A percentile compares a stretch with the other conserved stretches of the same genome.
Evolutionary conservation across 176 grass and related monocot genomes (phyloP).

Genomic region (Tuctoria greenei): DNA sequence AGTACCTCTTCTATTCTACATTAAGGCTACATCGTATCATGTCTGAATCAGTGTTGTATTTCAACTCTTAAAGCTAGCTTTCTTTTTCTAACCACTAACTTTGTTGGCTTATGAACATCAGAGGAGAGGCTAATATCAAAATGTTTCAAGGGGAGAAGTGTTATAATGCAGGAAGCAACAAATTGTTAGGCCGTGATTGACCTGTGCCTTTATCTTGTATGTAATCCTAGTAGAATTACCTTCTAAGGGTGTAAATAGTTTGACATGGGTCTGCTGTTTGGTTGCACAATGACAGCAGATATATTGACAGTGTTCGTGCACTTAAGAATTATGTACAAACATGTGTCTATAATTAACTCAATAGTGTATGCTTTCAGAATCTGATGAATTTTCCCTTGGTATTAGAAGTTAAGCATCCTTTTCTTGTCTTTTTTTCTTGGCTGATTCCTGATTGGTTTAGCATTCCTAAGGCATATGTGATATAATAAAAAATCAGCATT

Average conservation of each 20-base stretch:
- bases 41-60: not conserved
- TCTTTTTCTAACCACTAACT: not conserved
- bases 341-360: not conserved
- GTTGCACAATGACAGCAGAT: not conserved
- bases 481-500: too few relatives aligned
- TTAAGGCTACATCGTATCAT: not conserved
- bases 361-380: not conserved
- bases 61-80: not conserved
- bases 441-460: too few relatives aligned
- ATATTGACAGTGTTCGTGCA: not conserved
- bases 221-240: constrained; percentile 11
- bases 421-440: too few relatives aligned
- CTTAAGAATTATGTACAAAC: not conserved
- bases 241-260: not conserved
- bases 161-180: not conserved
- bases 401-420: not conserved
- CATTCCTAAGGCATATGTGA: too few relatives aligned
- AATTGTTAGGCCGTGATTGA: not conserved
- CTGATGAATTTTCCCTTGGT: not conserved
- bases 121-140: not conserved
- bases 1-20: not conserved
- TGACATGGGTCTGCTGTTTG: not conserved
- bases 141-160: not conserved
- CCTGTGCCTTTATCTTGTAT: not conserved
- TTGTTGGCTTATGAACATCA: not conserved